A percentile compares a stretch with the other conserved stretches of the same genome.
These are phyloP conservation scores for Pseudozyma hubeiensis DNA, from an alignment of 1,284 basidiomycete genomes.

Conservation along the genomic window DNA sequence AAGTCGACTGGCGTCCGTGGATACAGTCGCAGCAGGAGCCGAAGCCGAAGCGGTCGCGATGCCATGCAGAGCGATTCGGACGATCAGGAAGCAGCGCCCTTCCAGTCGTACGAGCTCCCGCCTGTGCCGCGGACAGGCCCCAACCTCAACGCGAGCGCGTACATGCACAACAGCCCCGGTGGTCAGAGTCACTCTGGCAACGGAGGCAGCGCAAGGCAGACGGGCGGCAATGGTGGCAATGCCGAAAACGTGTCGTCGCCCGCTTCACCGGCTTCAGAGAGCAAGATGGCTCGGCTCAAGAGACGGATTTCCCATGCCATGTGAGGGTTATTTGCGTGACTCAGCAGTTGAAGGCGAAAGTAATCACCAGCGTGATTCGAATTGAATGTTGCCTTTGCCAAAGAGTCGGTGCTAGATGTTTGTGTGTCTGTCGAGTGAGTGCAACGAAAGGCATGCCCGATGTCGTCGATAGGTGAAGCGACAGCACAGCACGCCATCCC, in stretches of 20 bases:
- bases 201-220: slow-evolving; percentile 10
- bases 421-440: too few species aligned
- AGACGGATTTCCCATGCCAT: slow-evolving; percentile 38
- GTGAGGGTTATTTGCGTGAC: slow-evolving; percentile 2
- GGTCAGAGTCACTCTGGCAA: neutral
- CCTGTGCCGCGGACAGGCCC: slow-evolving; percentile 34
- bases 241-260: slow-evolving; percentile 8
- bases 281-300: slow-evolving; percentile 42
- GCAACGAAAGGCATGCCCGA: too few species aligned
- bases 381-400: too few species aligned
- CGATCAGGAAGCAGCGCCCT: slow-evolving; percentile 31
- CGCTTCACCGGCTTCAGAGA: slow-evolving; percentile 19
- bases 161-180: slow-evolving; percentile 22
- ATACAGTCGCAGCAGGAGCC: slow-evolving; percentile 23
- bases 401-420: too few species aligned
- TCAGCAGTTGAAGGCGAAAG: too few species aligned
- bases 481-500: neutral
- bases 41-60: slow-evolving; percentile 30
- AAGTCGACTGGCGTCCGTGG: slow-evolving; percentile 11
- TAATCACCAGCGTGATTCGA: too few species aligned
- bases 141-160: slow-evolving; percentile 45
- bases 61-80: slow-evolving; percentile 22
- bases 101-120: slow-evolving; percentile 26
- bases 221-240: neutral
- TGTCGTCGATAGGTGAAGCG: neutral